Evolutionary conservation across 164 flowering plant species (phyloP), one percentile per base, ranked within the genome.

Genomic region (Platanus orientalis): DNA sequence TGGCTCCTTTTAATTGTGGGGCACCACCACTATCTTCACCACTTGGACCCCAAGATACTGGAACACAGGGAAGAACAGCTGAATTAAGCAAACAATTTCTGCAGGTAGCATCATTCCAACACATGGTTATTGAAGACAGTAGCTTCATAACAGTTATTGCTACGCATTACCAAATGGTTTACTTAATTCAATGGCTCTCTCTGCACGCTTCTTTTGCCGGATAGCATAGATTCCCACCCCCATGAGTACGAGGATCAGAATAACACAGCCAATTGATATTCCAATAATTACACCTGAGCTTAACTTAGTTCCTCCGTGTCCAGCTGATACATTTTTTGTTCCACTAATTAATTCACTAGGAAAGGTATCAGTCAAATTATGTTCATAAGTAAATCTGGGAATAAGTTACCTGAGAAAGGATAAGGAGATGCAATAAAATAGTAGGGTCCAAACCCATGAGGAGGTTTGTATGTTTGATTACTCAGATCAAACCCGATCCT

Each of bases 401-500:
- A 13, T 19, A 13, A 26, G 11, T 1, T 65, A 74, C 78, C 74
- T 63, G 49, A 59, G 54, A 74, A 74, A 54, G 51, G 7, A 52
- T 74, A 74, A 7, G 74, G 69, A 26, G 51, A 13, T 42, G 74
- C 78, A 45, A 67, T 67, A 53, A 74, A 74, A 55, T 54, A 67
- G 39, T 74, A 74, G 6, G 78, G 78, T 39, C 78, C 78, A 56
- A 74, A 74, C 52, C 29, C 66, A 7, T 16, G 30, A 24, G 78
- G 74, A 1, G 78, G 74, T 45, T 70, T 70, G 32, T 70, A 74
- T 24, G 69, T 70, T 26, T 74, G 78, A 49, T 74, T 74, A 44
- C 60, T 70, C 19, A 74, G 52, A 14, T 57, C 14, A 51, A 84
- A 84, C 21, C 95, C 97, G 28, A 94, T 64, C 64, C 77, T 79